Conservation (phyloP, 371 early-diverging fungal species). For the Haplosporangium sp. region DNA sequence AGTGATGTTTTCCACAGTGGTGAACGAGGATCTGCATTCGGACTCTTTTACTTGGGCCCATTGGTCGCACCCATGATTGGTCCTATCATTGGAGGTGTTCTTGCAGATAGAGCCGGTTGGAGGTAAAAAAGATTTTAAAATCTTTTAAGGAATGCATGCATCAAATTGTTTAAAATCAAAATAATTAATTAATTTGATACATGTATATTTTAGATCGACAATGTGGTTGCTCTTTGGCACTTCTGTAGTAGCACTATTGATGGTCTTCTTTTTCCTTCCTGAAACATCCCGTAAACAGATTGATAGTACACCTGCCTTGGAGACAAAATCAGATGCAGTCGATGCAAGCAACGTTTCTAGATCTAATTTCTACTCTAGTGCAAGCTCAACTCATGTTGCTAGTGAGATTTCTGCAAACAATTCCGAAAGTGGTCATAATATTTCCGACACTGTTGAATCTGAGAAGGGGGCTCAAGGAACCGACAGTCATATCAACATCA, state of each 20-base stretch:
- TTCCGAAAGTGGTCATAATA: not conserved
- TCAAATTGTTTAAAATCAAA: too few species aligned
- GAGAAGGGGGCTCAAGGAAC: too few species aligned
- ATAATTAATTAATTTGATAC: not conserved
- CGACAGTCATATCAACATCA: not conserved
- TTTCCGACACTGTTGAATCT: not conserved
- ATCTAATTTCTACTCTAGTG: slow-evolving; percentile 26
- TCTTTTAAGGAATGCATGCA: not conserved
- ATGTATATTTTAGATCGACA: slow-evolving; percentile 55
- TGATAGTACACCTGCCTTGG: slow-evolving; percentile 9
- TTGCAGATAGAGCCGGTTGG: slow-evolving; percentile 63
- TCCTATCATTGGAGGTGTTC: slow-evolving; percentile 68
- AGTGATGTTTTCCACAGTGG: slow-evolving; percentile 72
- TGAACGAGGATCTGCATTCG: slow-evolving; percentile 75
- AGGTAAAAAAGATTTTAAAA: slow-evolving; percentile 36
- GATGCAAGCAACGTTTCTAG: slow-evolving; percentile 6
- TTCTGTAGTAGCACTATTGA: slow-evolving; percentile 59
- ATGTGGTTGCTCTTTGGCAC: slow-evolving; percentile 70
- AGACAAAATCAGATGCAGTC: not conserved
- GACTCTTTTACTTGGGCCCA: slow-evolving; percentile 67
- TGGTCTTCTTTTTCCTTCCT: slow-evolving; percentile 66
- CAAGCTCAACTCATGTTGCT: slow-evolving; percentile 39
- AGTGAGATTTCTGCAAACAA: slow-evolving; percentile 24
- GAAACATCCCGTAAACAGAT: slow-evolving; percentile 66
- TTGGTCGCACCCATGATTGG: slow-evolving; percentile 68